Evolutionary conservation across 306 rosid species (phyloP), one percentile per base, ranked within the genome.

Genomic region (Arachis stenosperma): DNA sequence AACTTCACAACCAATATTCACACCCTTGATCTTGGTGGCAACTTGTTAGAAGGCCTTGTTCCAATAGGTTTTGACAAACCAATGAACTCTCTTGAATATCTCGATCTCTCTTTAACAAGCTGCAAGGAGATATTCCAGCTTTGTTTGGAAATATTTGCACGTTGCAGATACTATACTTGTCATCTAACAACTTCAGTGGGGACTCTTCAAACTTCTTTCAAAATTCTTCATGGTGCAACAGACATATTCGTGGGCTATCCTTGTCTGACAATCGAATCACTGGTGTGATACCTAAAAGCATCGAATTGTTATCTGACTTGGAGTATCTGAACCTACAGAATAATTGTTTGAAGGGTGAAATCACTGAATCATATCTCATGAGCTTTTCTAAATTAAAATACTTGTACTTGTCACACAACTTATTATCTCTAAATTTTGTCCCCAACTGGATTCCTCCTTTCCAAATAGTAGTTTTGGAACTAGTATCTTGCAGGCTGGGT

Each of bases 271-370:
- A 76, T n/a, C 15, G 10, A 5, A 15, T 70, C 4, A 83, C 64
- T 0, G 81, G 81, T 4, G 11, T 0, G 54, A 1, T 62, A 4
- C 70, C 66, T 10, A 7, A 60, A 67, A 68, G 67, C 47, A 67
- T 74, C 2, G 22, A 61, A 53, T 43, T 42, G 37, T 3, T 73
- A 6, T 8, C 48, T 6, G 48, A 69, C 9, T 27, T 76, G 40
- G 39, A 39, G 75, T 0, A 0, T 5, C 2, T 76, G 5, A 0
- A 0, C 3, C 9, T 76, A 1, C 6, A 0, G 0, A 6, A 13
- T 10, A 79, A 79, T 67, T 15, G 1, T n/a, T 58, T 73, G n/a
- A 51, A 55, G 40, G 83, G 83, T 9, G 65, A 9, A 0, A 27
- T 79, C 59, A 59, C 52, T 3, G 71, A 73, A 33, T 41, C 37